Conservation (phyloP, 306 rosid genomes). For the peach (Prunus persica) region DNA sequence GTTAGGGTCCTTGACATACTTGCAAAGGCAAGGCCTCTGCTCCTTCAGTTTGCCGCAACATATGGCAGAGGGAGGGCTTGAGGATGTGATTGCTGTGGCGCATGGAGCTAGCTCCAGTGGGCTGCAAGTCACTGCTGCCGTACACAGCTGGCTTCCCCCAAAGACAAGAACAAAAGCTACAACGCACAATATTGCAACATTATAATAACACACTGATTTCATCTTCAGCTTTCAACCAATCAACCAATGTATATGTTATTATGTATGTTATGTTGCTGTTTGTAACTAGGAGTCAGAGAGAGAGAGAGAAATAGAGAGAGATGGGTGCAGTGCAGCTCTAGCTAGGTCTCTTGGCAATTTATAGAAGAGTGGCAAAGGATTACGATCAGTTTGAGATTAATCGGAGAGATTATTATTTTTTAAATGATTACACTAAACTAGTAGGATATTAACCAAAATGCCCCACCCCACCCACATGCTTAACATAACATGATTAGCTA, state of each 20-base stretch:
- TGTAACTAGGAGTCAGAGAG: background rate
- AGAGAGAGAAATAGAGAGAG: background rate
- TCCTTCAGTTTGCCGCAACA: conserved; percentile 52
- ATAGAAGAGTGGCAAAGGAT: conserved; percentile 18
- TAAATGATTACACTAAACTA: too few species aligned
- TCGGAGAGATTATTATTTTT: too few species aligned
- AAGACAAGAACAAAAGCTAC: conserved; percentile 7
- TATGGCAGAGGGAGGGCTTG: conserved; percentile 28
- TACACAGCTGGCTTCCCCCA: conserved; percentile 14
- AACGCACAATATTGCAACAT: conserved; percentile 14
- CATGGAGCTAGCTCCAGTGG: conserved; percentile 46
- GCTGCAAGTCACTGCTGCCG: conserved; percentile 42
- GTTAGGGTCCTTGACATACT: conserved; percentile 47
- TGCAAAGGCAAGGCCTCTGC: conserved; percentile 60
- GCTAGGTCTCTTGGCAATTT: conserved; percentile 22
- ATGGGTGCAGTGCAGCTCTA: conserved; percentile 8
- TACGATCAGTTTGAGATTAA: background rate
- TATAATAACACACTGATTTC: background rate
- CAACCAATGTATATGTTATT: background rate
- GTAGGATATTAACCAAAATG: too few species aligned
- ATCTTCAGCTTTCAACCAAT: conserved; percentile 30
- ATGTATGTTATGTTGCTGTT: too few species aligned
- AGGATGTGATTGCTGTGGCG: conserved; percentile 36
- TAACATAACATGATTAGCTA: too few species aligned
- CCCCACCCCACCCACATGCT: background rate